These are phyloP conservation scores for Davidsoniella virescens DNA, from an alignment of 2,329 filamentous ascomycete species.

Conservation along the genomic window DNA sequence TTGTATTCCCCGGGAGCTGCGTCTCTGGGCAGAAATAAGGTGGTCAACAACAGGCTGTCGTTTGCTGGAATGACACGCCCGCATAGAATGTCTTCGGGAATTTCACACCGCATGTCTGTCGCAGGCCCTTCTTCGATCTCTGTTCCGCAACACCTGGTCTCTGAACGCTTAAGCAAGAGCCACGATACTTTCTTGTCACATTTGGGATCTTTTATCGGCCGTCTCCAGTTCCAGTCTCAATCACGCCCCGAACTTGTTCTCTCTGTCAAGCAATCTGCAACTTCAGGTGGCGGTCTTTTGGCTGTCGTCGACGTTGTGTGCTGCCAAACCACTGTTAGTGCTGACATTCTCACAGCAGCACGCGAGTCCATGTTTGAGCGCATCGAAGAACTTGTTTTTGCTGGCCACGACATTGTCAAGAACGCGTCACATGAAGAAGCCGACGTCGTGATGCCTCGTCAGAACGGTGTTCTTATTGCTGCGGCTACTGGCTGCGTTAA, in stretches of 20 bases:
- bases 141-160: slow-evolving; percentile 59
- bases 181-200: slow-evolving; percentile 85
- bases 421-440: slow-evolving; percentile 53
- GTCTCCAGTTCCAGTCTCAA: slow-evolving; percentile 79
- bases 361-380: slow-evolving; percentile 64
- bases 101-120: slow-evolving; percentile 63
- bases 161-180: slow-evolving; percentile 59
- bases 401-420: slow-evolving; percentile 63
- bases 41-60: slow-evolving; percentile 22
- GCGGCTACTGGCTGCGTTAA: slow-evolving; percentile 80
- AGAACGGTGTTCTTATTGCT: slow-evolving; percentile 57
- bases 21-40: slow-evolving; percentile 11
- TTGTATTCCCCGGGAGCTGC: slow-evolving; percentile 20
- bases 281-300: slow-evolving; percentile 64
- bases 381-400: slow-evolving; percentile 64
- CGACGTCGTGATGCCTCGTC: slow-evolving; percentile 63
- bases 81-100: slow-evolving; percentile 35
- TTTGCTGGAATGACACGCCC: slow-evolving; percentile 22
- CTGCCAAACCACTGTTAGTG: slow-evolving; percentile 54
- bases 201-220: slow-evolving; percentile 82
- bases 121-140: slow-evolving; percentile 44
- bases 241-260: slow-evolving; percentile 68
- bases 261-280: slow-evolving; percentile 69
- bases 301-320: slow-evolving; percentile 69
- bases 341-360: slow-evolving; percentile 48